Base-by-base conservation (phyloP, 1,139 yeast species). In the Saccharomyces hybrid region DNA sequence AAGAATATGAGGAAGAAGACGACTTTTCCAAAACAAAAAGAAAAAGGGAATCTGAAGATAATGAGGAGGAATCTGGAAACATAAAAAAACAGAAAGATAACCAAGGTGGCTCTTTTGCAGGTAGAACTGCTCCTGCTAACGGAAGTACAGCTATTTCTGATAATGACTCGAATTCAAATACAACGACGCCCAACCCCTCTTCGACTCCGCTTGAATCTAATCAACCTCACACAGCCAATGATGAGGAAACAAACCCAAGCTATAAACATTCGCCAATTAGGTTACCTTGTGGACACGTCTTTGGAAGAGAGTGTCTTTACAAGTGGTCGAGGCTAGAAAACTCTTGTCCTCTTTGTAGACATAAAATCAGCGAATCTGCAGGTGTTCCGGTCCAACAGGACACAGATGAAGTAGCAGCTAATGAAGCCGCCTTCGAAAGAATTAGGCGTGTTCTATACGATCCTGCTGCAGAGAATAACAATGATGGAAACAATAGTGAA, bases 341-440 rank as follows among this genome's bases (percentile, higher is more conserved):
- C 32, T 81, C 88, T 1, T 89, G 97, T 68, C 97, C 97, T 0
- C 73, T 88, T 54, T 89, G 97, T 66, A 80, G 97, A 56, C 73
- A 73, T 28, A 30, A 23, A n/a, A 74, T 78, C 2, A 80, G 86
- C 28, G 68, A 63, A 7, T 64, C 60, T 28, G 50, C 53, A 32
- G 59, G 56, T 26, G 49, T 57, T n/a, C 57, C 50, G 25, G 49
- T 49, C 14, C 46, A 52, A 23, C 59, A 55, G 20, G 49, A 52
- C 31, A 47, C 56, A 6, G 56, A 57, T 46, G 52, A 57, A 26
- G 55, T 51, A 31, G 52, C 46, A n/a, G 52, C 59, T 32, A 57
- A 54, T 48, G 57, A 52, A n/a, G 64, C 56, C 54, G 66, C 60
- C 25, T 66, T 63, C 59, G 67, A 63, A 61, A 61, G 63, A 57